Conservation (phyloP, 371 early-diverging fungal species). For the Apophysomyces variabilis region DNA sequence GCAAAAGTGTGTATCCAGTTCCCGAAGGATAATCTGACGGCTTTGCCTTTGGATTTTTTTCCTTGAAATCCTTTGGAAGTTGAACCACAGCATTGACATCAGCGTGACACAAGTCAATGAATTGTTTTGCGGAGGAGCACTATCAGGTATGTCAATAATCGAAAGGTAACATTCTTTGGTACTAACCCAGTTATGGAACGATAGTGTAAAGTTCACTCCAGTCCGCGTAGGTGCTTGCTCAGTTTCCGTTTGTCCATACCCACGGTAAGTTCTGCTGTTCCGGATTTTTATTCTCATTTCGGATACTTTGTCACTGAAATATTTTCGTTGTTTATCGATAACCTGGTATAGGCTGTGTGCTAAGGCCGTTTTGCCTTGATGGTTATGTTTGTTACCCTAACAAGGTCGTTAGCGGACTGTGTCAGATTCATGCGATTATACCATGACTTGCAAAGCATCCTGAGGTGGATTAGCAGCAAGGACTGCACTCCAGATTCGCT, state of each 20-base stretch:
- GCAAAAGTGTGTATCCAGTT: slow-evolving; percentile 52
- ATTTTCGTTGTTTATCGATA: slow-evolving; percentile 21
- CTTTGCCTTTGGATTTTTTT: slow-evolving; percentile 34
- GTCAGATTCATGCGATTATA: neutral
- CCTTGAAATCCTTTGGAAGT: slow-evolving; percentile 43
- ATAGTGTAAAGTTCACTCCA: slow-evolving; percentile 18
- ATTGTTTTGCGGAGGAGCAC: slow-evolving; percentile 20
- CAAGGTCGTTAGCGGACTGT: neutral
- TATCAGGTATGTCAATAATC: slow-evolving; percentile 5
- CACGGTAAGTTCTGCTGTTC: neutral
- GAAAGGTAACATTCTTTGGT: neutral
- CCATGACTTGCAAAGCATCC: neutral
- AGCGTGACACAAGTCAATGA: slow-evolving; percentile 23
- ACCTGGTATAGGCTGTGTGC: slow-evolving; percentile 20
- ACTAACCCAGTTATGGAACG: slow-evolving; percentile 23
- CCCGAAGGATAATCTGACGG: slow-evolving; percentile 35
- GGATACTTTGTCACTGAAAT: slow-evolving; percentile 23
- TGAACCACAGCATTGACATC: slow-evolving; percentile 28
- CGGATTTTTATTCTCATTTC: slow-evolving; percentile 12
- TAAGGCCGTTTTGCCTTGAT: slow-evolving; percentile 37
- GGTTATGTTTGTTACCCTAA: slow-evolving; percentile 37
- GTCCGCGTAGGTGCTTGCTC: neutral
- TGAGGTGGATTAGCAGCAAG: neutral
- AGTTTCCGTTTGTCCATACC: neutral
- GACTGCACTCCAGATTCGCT: slow-evolving; percentile 22